phyloP scores from a whole-genome alignment of 108 stramenopile species.

The Asterionellopsis glacialis region DNA sequence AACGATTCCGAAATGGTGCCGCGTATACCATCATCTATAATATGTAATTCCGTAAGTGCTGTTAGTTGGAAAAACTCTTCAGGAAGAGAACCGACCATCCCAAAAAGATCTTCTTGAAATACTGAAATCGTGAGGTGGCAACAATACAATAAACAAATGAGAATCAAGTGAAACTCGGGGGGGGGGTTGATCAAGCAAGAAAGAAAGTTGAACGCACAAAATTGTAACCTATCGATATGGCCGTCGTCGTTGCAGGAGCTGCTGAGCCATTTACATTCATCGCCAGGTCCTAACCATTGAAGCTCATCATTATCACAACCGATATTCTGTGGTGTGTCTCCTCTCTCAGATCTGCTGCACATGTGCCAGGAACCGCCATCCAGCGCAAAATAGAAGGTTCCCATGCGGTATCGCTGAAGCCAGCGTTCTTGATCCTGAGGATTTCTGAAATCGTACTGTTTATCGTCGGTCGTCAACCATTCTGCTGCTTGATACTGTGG shows the following conservation, averaged over 20 bases:
- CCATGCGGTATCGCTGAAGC: slow-evolving; percentile 11
- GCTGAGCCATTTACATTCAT: not conserved
- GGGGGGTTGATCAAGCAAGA: too few relatives aligned
- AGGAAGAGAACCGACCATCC: not conserved
- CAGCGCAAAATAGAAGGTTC: slow-evolving; percentile 29
- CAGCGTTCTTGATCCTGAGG: not conserved
- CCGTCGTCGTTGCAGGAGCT: not conserved
- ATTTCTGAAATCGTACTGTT: not conserved
- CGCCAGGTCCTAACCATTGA: not conserved
- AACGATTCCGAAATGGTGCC: slow-evolving; percentile 29
- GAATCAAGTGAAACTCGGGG: too few relatives aligned
- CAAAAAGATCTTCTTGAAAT: not conserved
- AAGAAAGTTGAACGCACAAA: not conserved
- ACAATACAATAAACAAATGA: too few relatives aligned
- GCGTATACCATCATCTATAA: slow-evolving; percentile 7
- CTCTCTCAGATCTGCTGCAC: too few relatives aligned
- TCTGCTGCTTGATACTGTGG: slow-evolving; percentile 10
- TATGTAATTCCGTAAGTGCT: not conserved
- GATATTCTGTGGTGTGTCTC: too few relatives aligned
- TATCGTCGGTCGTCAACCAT: slow-evolving; percentile 2
- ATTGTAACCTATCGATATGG: not conserved
- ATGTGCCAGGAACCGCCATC: slow-evolving; percentile 28
- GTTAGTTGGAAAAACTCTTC: not conserved
- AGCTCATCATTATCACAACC: too few relatives aligned
- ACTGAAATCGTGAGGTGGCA: too few relatives aligned